Conservation (phyloP, 139 green algal species). For the Chlorella sp. region DNA sequence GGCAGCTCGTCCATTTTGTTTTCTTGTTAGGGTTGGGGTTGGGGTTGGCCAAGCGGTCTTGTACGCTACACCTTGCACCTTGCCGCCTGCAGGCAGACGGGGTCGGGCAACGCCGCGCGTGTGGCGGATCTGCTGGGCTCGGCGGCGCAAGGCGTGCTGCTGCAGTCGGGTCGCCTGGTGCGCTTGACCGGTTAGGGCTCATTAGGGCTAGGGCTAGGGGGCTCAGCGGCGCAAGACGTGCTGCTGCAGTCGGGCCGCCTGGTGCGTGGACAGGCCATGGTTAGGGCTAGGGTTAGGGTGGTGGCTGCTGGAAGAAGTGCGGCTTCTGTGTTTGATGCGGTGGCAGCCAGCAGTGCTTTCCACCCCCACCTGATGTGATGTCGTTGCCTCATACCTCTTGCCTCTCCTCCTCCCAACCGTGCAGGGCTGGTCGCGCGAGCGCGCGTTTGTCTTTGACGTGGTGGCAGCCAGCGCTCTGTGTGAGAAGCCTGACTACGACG, state of each 20-base stretch:
- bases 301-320: background rate
- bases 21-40: background rate
- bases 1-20: too few species aligned
- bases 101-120: background rate
- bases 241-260: background rate
- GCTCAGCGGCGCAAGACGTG: too few species aligned
- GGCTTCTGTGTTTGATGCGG: background rate
- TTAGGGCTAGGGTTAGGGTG: background rate
- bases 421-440: conserved; percentile 19
- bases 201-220: too few species aligned
- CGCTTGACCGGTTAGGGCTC: too few species aligned
- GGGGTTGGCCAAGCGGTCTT: background rate
- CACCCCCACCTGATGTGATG: background rate
- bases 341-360: background rate
- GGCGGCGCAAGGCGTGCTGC: conserved; percentile 22
- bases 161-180: too few species aligned
- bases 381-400: background rate
- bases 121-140: conserved; percentile 20
- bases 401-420: background rate
- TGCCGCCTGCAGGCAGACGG: background rate
- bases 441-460: conserved; percentile 43
- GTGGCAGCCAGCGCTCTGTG: conserved; percentile 38
- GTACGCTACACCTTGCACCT: background rate
- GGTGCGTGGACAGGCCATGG: background rate
- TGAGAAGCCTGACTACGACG: conserved; percentile 40